Evolutionary conservation across 495 filamentous ascomycete species (phyloP).

Genomic region (Aspergillus panamensis): DNA sequence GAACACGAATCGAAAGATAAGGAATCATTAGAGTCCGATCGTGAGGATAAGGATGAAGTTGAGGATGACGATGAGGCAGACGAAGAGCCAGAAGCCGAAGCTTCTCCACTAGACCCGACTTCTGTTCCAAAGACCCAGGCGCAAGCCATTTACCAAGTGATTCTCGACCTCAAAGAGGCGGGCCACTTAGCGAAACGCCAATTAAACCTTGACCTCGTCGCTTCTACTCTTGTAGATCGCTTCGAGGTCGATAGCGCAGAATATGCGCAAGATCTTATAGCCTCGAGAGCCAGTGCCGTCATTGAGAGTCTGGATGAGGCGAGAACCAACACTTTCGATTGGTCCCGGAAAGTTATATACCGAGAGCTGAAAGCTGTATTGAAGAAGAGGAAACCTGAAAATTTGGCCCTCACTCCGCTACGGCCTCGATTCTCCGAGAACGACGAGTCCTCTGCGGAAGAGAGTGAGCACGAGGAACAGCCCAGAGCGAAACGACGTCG

Average conservation of each 20-base stretch:
- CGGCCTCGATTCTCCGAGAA: constrained; percentile 24
- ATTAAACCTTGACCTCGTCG: constrained; percentile 39
- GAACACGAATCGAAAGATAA: constrained; percentile 30
- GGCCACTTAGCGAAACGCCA: constrained; percentile 46
- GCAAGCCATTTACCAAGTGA: constrained; percentile 36
- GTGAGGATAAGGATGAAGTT: constrained; percentile 20
- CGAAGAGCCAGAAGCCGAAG: constrained; percentile 20
- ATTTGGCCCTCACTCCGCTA: constrained; percentile 36
- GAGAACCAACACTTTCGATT: constrained; percentile 36
- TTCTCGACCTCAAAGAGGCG: constrained; percentile 37
- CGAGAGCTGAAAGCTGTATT: constrained; percentile 38
- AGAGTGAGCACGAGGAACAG: constrained; percentile 29
- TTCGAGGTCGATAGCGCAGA: constrained; percentile 33
- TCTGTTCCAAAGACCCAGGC: constrained; percentile 35
- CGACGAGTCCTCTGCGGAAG: constrained; percentile 41
- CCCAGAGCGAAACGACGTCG: constrained; percentile 26
- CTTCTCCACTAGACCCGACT: constrained; percentile 29
- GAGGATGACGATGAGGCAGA: constrained; percentile 22
- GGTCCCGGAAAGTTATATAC: constrained; percentile 46
- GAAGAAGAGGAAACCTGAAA: constrained; percentile 23
- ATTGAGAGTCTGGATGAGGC: constrained; percentile 39
- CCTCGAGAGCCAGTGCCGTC: constrained; percentile 31
- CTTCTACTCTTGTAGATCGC: constrained; percentile 27
- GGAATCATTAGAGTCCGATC: constrained; percentile 25
- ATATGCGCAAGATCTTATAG: constrained; percentile 38